Base-by-base conservation (phyloP, 176 grass and related monocot species). In the Paspalum notatum region DNA sequence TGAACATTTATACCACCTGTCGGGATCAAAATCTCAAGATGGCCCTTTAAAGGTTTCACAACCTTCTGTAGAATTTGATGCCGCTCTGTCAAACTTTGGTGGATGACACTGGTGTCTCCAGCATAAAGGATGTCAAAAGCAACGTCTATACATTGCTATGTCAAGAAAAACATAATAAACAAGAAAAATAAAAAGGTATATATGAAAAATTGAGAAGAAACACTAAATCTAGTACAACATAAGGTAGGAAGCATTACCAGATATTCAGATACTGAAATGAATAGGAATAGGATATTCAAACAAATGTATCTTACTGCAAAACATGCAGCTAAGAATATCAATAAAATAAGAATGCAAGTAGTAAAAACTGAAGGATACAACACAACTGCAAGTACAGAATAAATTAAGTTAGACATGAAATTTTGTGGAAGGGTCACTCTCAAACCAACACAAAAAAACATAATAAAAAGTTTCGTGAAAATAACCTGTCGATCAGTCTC, bases 111-210 rank as follows among this genome's bases (percentile, higher is more conserved):
- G 59, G 92, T 87, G 65, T 93, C 92, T 83, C 90, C 90, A 85
- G 90, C 83, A 92, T 98, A 98, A 61, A 98, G 90, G 88, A 98
- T 91, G 75, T 98, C 95, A 86, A 98, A 98, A 90, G 85, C 92
- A 88, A 98, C 82, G 86, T 98, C 95, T 98, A 62, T 66, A 65
- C 66, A 86, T 83, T 67, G 61, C 11, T 27, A 83, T 16, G 89
- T 97, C 89, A 91, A 91, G 94, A 16, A 84, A 79, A 74, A 85
- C 80, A 81, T 84, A 59, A 41, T 5, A 24, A 69, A 44, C 12
- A 84, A 45, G 38, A 69, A 75, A 75, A 46, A 62, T 46, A 42
- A 79, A 63, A 47, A 43, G 32, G 32, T 32, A 17, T 41, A 90
- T 84, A 66, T 58, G 37, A 60, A 71, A 71, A 69, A 77, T 14